Base-by-base conservation (phyloP, 306 rosid species). In the Pyrus bretschneideri region DNA sequence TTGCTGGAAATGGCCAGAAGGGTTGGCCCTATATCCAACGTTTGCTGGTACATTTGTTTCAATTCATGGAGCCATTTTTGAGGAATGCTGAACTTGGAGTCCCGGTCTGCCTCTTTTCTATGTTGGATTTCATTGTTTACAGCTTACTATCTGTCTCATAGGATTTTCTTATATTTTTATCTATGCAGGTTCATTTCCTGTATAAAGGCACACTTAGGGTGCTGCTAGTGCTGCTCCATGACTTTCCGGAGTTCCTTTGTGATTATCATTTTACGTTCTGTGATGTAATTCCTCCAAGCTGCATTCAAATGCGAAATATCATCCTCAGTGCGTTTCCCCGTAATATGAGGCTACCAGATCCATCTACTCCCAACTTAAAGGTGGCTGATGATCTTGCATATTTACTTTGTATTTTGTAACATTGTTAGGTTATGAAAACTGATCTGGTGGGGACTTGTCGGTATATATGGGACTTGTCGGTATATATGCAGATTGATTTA, bases 241-340 rank as follows among this genome's bases (percentile, higher is more conserved):
- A 96, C 77, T 96, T 96, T 80, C 99, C 98, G 0, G 99, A 96
- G 88, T 96, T 96, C 83, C 87, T 96, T 8, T 92, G 98, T 84
- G 99, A 96, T 78, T 96, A 91, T 79, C 98, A 96, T 85, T 92
- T 96, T 85, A 88, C 98, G 71, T 96, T 92, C 77, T 96, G 98
- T 77, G 99, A 96, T 80, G 93, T 93, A 31, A 92, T 96, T 73
- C 99, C 98, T 78, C 98, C 98, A 58, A 91, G 98, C 81, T 96
- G 98, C 89, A 91, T 96, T 76, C 98, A 96, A 83, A 96, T 92
- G 98, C 89, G 99, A 67, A 96, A 92, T 81, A 96, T 96, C 67
- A 93, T 96, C 78, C 88, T 96, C 59, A 96, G 99, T 86, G 99
- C 99, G 67, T 92, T 96, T 84, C 98, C 99, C 6, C 97, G 94